Evolutionary conservation across 345 rosid species (phyloP), one percentile per base, ranked within the genome.

Genomic region (Raphanus raphanistrum): DNA sequence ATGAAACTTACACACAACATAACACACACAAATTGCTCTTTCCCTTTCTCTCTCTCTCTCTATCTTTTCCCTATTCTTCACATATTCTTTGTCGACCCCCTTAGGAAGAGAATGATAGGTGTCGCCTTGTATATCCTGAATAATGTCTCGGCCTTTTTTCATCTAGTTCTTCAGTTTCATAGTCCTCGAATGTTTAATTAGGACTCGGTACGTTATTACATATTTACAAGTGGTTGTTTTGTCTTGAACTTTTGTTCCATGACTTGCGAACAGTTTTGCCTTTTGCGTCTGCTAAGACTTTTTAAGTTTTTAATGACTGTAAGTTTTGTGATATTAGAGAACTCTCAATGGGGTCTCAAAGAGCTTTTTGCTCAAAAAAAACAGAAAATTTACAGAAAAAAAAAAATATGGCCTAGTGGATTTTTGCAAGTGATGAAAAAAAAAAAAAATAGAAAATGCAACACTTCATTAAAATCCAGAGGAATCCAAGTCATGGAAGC

Each of bases 71-170:
- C 4, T 62, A 79, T 73, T 79, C 50, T 68, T 79, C 73, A 66
- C n/a, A 79, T 21, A 21, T 79, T 79, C 43, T 68, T 79, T 78
- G 73, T 78, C 63, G 68, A 78, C 68, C 68, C n/a, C 68, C 76
- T 16, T 41, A 78, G 45, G 73, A 50, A 72, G 76, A 58, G 73
- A 66, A 66, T 59, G 77, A 78, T 78, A 66, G 64, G 57, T 59
- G 76, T 60, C 72, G 55, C 48, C 77, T 12, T 79, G 74, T 68
- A 68, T 70, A 72, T 79, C 60, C 31, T 62, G 50, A 79, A 79
- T 79, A 79, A 79, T 36, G 70, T 27, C 74, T 73, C 70, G 68
- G 54, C 62, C 12, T 58, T 15, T 21, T 60, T 28, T 68, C 15
- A 31, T 21, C 25, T 55, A 50, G 50, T 32, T 41, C 38, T 55